Evolutionary conservation across 1,139 yeast species (phyloP).

Genomic region (Pichia kudriavzevii): DNA sequence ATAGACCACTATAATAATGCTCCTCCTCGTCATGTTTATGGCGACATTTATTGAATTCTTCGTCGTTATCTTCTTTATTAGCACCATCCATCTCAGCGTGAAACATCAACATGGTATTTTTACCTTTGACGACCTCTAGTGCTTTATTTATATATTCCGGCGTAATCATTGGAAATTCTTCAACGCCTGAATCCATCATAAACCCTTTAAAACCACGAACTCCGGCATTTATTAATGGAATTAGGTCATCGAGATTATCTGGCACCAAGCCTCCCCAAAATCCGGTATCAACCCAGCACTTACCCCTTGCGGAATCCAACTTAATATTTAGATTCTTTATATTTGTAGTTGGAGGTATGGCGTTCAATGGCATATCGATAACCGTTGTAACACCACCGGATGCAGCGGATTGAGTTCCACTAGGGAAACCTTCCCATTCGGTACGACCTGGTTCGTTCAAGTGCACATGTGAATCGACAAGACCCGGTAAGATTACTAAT

Average conservation of each 20-base stretch:
- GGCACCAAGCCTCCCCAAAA: constrained; percentile 97
- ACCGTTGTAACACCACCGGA: constrained; percentile 95
- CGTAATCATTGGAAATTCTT: constrained; percentile 81
- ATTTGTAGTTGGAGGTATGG: constrained; percentile 91
- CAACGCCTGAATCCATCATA: constrained; percentile 86
- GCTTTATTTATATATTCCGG: constrained; percentile 58
- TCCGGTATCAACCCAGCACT: constrained; percentile 89
- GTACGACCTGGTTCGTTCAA: constrained; percentile 92
- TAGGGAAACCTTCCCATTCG: constrained; percentile 93
- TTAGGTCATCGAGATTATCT: constrained; percentile 56
- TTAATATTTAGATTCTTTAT: constrained; percentile 67
- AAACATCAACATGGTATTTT: constrained; percentile 73
- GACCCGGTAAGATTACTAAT: constrained; percentile 70
- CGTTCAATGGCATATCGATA: constrained; percentile 92
- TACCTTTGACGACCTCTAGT: constrained; percentile 50
- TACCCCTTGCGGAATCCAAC: constrained; percentile 67
- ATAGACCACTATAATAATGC: constrained; percentile 27
- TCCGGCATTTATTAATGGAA: constrained; percentile 73
- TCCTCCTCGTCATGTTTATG: not conserved
- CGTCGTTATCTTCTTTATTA: constrained; percentile 2
- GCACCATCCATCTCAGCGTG: constrained; percentile 76
- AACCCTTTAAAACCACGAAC: constrained; percentile 92
- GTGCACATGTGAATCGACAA: constrained; percentile 91
- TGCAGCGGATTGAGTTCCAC: constrained; percentile 89
- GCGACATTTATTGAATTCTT: constrained; percentile 2